Evolutionary conservation across 805 yeast genomes (phyloP).

Genomic region (Tetrapisispora fleetii): DNA sequence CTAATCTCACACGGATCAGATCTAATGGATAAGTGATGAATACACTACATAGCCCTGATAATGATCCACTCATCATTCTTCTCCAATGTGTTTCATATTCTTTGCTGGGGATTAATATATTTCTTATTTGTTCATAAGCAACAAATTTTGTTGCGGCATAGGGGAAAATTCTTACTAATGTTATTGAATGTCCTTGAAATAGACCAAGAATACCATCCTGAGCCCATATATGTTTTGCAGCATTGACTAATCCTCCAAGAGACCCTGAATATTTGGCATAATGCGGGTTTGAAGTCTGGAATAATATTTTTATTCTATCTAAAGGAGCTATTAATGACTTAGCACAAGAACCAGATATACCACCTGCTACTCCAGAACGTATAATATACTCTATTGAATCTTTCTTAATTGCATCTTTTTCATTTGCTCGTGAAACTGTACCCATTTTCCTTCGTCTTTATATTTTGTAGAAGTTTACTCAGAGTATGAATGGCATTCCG

Average conservation of each 20-base stretch:
- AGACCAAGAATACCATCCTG: conserved; percentile 73
- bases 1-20: conserved; percentile 80
- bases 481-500: background rate
- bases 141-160: conserved; percentile 96
- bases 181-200: conserved; percentile 93
- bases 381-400: conserved; percentile 68
- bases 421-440: background rate
- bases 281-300: conserved; percentile 91
- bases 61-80: conserved; percentile 77
- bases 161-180: conserved; percentile 83
- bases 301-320: conserved; percentile 87
- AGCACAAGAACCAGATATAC: conserved; percentile 92
- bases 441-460: background rate
- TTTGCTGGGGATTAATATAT: conserved; percentile 65
- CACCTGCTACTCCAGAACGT: conserved; percentile 87
- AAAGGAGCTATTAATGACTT: conserved; percentile 91
- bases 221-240: conserved; percentile 54
- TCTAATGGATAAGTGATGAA: conserved; percentile 89
- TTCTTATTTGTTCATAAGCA: conserved; percentile 86
- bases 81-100: conserved; percentile 70
- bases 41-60: conserved; percentile 82
- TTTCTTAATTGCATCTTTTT: conserved; percentile 37
- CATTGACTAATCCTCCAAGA: conserved; percentile 61
- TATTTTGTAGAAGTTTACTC: background rate
- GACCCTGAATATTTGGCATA: conserved; percentile 74